phyloP scores from a whole-genome alignment of 371 early-diverging fungal genomes.

The Apophysomyces variabilis region DNA sequence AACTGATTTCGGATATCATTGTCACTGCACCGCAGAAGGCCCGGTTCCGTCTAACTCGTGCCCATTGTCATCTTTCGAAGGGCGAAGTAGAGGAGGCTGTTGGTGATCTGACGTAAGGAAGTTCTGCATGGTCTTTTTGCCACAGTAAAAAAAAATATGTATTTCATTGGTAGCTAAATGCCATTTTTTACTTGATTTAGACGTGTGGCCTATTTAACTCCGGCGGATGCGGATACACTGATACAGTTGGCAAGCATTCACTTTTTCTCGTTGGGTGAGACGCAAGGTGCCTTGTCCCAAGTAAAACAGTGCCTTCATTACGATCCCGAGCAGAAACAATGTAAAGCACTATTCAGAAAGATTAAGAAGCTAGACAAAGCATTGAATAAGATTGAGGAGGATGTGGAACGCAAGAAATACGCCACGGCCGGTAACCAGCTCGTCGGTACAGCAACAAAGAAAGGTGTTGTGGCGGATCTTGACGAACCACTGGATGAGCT shows the following conservation, averaged over 20 bases:
- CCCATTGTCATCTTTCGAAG: constrained; percentile 71
- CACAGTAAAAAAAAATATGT: too few species aligned
- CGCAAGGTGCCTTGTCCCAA: constrained; percentile 67
- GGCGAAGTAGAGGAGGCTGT: constrained; percentile 85
- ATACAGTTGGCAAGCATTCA: constrained; percentile 75
- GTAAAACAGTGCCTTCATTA: constrained; percentile 85
- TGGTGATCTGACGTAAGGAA: constrained; percentile 72
- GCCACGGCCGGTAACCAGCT: constrained; percentile 71
- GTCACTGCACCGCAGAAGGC: constrained; percentile 60
- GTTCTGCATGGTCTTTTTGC: too few species aligned
- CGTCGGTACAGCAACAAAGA: constrained; percentile 43
- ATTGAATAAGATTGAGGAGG: constrained; percentile 60
- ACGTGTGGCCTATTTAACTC: constrained; percentile 71
- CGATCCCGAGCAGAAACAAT: constrained; percentile 92
- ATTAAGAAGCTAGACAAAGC: constrained; percentile 81
- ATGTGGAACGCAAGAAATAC: constrained; percentile 62
- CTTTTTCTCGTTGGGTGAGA: constrained; percentile 72
- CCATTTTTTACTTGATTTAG: constrained; percentile 31
- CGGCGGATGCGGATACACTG: constrained; percentile 67
- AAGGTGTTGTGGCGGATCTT: constrained; percentile 55
- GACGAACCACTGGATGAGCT: constrained; percentile 49
- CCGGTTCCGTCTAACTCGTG: constrained; percentile 66
- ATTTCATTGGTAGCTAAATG: background rate
- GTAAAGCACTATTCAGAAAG: constrained; percentile 73
- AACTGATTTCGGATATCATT: constrained; percentile 60